A percentile compares a stretch with the other conserved stretches of the same genome.
Evolutionary conservation across 23 red algal species (phyloP).

Genomic region (Gracilaria domingensis): DNA sequence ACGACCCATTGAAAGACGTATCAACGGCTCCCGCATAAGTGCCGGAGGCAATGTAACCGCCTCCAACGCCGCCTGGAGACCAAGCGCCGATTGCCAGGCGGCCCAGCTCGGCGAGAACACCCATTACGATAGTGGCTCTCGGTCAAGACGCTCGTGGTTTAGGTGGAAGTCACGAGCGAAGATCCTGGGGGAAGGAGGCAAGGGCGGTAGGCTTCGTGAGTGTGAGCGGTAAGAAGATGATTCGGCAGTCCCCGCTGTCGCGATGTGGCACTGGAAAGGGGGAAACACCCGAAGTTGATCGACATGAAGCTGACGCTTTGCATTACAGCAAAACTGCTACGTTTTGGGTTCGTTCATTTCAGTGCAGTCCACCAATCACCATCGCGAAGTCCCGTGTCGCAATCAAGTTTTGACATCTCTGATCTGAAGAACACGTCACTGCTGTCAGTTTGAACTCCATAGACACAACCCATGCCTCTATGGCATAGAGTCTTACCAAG

Average conservation of each 20-base stretch:
- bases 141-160: background rate
- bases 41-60: constrained; percentile 56
- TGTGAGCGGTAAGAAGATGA: background rate
- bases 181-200: background rate
- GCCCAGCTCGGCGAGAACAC: constrained; percentile 76
- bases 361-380: constrained; percentile 5
- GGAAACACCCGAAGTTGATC: background rate
- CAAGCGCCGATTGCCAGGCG: constrained; percentile 79
- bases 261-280: constrained; percentile 1
- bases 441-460: background rate
- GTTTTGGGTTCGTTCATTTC: constrained; percentile 20
- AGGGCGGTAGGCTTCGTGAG: background rate
- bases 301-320: background rate
- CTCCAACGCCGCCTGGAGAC: constrained; percentile 71
- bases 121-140: constrained; percentile 64
- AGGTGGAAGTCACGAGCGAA: background rate
- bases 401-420: constrained; percentile 14
- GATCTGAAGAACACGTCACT: constrained; percentile 5
- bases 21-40: constrained; percentile 58
- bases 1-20: constrained; percentile 45
- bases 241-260: background rate
- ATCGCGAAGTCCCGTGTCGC: background rate
- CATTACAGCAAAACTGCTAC: constrained; percentile 45
- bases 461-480: too few relatives aligned
- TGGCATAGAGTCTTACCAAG: too few relatives aligned